Evolutionary conservation across 2,329 filamentous ascomycete species (phyloP).

Genomic region (Nigrograna mackinnonii): DNA sequence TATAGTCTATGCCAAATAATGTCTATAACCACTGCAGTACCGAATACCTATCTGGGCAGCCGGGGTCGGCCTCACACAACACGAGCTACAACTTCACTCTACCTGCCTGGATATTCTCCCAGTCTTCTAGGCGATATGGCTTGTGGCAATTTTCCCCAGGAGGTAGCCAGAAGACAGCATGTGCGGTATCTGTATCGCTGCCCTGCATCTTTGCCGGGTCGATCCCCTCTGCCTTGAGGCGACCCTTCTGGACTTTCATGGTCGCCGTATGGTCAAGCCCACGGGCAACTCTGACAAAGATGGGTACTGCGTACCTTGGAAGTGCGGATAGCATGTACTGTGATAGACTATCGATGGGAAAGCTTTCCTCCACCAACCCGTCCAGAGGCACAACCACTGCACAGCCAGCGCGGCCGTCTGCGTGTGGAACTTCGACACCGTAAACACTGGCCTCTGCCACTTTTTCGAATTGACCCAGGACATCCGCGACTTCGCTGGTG

Average conservation of each 20-base stretch:
- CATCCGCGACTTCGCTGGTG: slow-evolving; percentile 49
- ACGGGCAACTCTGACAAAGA: slow-evolving; percentile 46
- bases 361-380: slow-evolving; percentile 29
- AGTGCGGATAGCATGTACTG: slow-evolving; percentile 42
- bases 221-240: slow-evolving; percentile 47
- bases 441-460: slow-evolving; percentile 50
- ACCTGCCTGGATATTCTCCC: slow-evolving; percentile 33
- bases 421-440: slow-evolving; percentile 47
- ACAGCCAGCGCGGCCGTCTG: slow-evolving; percentile 49
- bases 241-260: slow-evolving; percentile 50
- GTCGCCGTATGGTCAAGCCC: slow-evolving; percentile 50
- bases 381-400: slow-evolving; percentile 45
- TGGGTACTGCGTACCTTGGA: slow-evolving; percentile 51
- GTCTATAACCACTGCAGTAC: too few species aligned
- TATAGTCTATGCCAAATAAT: too few species aligned
- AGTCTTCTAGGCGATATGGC: slow-evolving; percentile 42
- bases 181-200: slow-evolving; percentile 35
- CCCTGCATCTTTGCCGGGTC: slow-evolving; percentile 43
- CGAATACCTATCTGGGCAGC: too few species aligned
- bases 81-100: slow-evolving; percentile 29
- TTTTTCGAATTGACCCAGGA: slow-evolving; percentile 43
- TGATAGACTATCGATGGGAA: slow-evolving; percentile 40
- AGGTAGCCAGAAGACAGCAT: slow-evolving; percentile 50
- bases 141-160: slow-evolving; percentile 35
- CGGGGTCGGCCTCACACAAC: too few species aligned